Percentiles rank a stretch among this genome's conserved stretches.
These are phyloP conservation scores for Phytopythium helicoides DNA, from an alignment of 352 stramenopile species.

Conservation along the genomic window DNA sequence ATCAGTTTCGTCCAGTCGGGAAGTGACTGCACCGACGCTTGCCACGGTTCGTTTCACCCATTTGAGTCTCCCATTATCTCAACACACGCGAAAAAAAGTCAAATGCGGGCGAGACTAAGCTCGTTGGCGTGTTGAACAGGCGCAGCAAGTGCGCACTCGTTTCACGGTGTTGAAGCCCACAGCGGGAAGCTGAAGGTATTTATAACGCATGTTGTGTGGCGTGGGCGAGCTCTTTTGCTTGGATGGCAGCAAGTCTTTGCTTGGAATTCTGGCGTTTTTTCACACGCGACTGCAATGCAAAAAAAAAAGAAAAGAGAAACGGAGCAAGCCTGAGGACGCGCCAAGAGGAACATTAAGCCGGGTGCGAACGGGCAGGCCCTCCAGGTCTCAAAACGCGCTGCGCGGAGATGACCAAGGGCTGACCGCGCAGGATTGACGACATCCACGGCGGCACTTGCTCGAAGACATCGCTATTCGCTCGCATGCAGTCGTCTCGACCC, in stretches of 20 bases:
- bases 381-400: neutral
- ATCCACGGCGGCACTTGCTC: neutral
- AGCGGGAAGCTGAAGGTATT: too few species aligned
- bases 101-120: too few species aligned
- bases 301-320: conserved; percentile 5
- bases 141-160: too few species aligned
- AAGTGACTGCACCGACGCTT: too few species aligned
- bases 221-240: neutral
- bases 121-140: too few species aligned
- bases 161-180: conserved; percentile 1
- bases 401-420: conserved; percentile 4
- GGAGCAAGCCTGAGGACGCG: conserved; percentile 3
- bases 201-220: too few species aligned
- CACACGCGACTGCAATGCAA: neutral
- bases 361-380: neutral
- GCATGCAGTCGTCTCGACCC: conserved; percentile 1
- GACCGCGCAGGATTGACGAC: neutral
- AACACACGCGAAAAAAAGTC: too few species aligned
- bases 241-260: neutral
- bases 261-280: neutral
- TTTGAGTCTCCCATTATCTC: too few species aligned
- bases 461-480: neutral
- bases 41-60: too few species aligned
- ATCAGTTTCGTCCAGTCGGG: too few species aligned
- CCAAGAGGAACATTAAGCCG: neutral